Base-by-base conservation (phyloP, 306 rosid species). In the Pachyrhizus erosus region DNA sequence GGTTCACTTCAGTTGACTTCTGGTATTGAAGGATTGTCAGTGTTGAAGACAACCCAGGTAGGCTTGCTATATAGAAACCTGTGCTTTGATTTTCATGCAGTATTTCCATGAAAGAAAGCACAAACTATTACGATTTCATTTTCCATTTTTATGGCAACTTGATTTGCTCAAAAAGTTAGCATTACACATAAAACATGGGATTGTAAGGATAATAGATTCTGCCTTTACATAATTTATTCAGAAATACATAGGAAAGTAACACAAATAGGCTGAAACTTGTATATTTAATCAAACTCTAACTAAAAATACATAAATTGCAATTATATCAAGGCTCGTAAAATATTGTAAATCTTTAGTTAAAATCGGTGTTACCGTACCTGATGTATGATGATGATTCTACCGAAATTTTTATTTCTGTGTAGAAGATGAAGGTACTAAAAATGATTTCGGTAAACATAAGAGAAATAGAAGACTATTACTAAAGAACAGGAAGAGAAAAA, bases 21-120 rank as follows among this genome's bases (percentile, higher is more conserved):
- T 90, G 99, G 99, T 24, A 78, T 96, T 84, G 97, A 90, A 73
- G 96, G 89, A 74, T 58, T 96, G 71, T 90, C 98, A 29, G 52
- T 96, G 84, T 83, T 96, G 78, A 96, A 96, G 89, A 93, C 98
- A 60, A 96, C 99, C 73, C 80, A 90, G 89, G 99, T 87, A 86
- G 60, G 88, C 39, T 86, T 70, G 78, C 75, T 12, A 21, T 73
- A 72, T 39, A 14, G 17, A 24, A 81, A 70, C 48, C 33, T 5
- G 21, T 69, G 70, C 20, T 68, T 48, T 61, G 49, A 42, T 79
- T 75, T 54, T 29, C 46, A 17, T 17, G 34, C 46, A 11, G 23
- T 42, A 0, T 55, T 77, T 33, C 40, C 57, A 57, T n/a, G n/a
- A n/a, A n/a, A n/a, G 2, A 54, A 54, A 21, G 2, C 27, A 9